Conservation (phyloP, 306 rosid species). For the Castanea mollissima region DNA sequence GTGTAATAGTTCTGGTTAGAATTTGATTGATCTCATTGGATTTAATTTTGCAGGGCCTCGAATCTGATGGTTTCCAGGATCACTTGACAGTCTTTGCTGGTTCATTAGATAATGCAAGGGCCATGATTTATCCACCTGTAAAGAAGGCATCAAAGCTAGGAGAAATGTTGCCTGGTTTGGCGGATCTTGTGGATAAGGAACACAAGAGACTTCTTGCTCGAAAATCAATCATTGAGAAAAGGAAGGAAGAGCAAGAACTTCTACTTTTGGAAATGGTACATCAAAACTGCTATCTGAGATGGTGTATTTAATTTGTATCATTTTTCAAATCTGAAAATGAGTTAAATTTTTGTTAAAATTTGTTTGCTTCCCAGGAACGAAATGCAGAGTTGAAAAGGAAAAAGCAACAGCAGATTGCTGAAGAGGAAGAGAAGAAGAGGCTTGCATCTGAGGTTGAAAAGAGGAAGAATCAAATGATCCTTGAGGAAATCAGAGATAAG, state of each 20-base stretch:
- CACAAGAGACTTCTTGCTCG: conserved; percentile 97
- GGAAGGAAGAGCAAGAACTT: conserved; percentile 95
- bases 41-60: conserved; percentile 52
- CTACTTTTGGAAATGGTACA: conserved; percentile 86
- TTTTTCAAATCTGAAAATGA: not conserved
- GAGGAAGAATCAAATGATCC: conserved; percentile 56
- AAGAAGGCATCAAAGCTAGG: conserved; percentile 53
- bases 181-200: conserved; percentile 80
- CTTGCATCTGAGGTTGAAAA: conserved; percentile 67
- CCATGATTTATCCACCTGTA: conserved; percentile 64
- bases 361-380: conserved; percentile 58
- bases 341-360: not conserved
- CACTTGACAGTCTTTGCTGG: conserved; percentile 81
- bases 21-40: not conserved
- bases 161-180: conserved; percentile 56
- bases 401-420: conserved; percentile 61
- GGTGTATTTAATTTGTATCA: not conserved
- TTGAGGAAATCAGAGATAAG: conserved; percentile 70
- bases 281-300: not conserved
- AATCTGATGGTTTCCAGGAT: conserved; percentile 73
- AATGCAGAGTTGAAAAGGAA: conserved; percentile 75
- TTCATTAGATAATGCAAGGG: conserved; percentile 64
- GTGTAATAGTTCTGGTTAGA: not conserved
- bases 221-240: conserved; percentile 82
- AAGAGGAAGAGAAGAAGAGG: conserved; percentile 82